Conservation (phyloP, 192 early-diverging fungal genomes). For the Backusella morwellensis region DNA sequence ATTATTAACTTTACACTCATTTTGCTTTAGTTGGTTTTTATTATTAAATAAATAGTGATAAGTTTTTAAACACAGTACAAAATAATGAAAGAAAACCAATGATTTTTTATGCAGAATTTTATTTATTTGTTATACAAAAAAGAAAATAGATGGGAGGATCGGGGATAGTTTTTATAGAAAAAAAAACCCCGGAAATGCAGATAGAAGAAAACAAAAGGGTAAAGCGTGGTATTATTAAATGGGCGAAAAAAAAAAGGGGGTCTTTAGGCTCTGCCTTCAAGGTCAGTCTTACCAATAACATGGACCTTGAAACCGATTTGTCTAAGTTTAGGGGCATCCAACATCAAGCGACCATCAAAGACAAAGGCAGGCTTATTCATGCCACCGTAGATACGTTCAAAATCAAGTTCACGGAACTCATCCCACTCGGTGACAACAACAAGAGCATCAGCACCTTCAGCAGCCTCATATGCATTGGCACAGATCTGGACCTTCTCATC, state of each 20-base stretch:
- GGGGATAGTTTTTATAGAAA: not conserved
- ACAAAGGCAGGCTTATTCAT: constrained; percentile 87
- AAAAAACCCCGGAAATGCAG: not conserved
- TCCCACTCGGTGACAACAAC: constrained; percentile 89
- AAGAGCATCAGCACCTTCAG: constrained; percentile 69
- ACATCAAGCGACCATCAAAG: constrained; percentile 88
- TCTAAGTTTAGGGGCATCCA: constrained; percentile 62
- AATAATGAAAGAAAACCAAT: not conserved
- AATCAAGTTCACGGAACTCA: constrained; percentile 83
- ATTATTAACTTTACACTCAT: too few species aligned
- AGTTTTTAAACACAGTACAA: too few species aligned
- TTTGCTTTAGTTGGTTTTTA: too few species aligned
- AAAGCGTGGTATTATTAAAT: not conserved
- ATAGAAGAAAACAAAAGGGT: not conserved
- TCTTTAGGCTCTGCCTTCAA: constrained; percentile 14
- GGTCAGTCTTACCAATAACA: constrained; percentile 61
- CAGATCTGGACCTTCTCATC: constrained; percentile 63
- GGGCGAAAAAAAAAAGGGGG: not conserved
- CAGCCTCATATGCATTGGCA: constrained; percentile 65
- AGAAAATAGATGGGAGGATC: not conserved
- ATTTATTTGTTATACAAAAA: not conserved
- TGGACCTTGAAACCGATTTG: constrained; percentile 78
- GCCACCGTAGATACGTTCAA: constrained; percentile 53
- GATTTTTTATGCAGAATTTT: not conserved
- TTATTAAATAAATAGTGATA: too few species aligned